Conservation (phyloP, 805 yeast species). For the Monosporozyma servazzii region DNA sequence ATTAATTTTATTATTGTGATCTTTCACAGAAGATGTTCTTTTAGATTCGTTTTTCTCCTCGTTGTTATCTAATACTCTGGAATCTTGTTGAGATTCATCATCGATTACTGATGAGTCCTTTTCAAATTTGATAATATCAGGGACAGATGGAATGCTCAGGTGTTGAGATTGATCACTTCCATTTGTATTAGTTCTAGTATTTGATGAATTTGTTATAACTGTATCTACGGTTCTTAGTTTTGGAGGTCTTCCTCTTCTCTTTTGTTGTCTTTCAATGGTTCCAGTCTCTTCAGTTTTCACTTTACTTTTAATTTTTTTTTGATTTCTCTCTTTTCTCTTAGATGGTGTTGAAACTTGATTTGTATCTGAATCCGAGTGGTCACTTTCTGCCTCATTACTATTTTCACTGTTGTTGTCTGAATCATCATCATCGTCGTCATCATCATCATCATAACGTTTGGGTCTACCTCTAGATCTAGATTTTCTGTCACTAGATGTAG, state of each 20-base stretch:
- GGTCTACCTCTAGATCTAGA: neutral
- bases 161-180: neutral
- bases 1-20: neutral
- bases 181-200: conserved; percentile 2
- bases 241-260: conserved; percentile 30
- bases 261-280: conserved; percentile 2
- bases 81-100: neutral
- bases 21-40: neutral
- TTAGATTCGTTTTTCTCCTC: neutral
- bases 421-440: neutral
- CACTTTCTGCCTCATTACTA: neutral
- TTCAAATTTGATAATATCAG: neutral
- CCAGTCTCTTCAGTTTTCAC: neutral
- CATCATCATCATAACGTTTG: neutral
- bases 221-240: conserved; percentile 26
- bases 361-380: neutral
- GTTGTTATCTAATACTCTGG: neutral
- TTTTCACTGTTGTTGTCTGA: neutral
- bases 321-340: neutral
- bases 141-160: neutral
- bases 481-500: neutral
- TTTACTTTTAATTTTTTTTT: neutral
- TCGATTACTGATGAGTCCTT: neutral
- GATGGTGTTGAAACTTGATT: neutral
- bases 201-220: conserved; percentile 11